These are phyloP conservation scores for Telopea speciosissima DNA, from an alignment of 177 flowering plant species.

Conservation along the genomic window DNA sequence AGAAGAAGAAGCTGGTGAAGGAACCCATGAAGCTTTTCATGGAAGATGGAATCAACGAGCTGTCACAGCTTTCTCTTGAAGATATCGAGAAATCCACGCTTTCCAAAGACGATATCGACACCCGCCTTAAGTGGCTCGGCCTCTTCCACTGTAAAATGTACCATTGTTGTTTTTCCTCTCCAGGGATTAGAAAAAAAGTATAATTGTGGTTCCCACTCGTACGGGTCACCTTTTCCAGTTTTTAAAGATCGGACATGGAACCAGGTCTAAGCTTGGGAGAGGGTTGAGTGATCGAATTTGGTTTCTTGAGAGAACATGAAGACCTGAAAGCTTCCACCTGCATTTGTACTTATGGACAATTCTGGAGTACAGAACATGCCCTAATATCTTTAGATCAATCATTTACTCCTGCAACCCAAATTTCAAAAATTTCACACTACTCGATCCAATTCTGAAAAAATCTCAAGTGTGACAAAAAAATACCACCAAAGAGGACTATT, in stretches of 20 bases:
- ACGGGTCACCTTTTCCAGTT: neutral
- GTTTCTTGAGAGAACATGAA: slow-evolving; percentile 26
- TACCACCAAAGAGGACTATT: too few relatives aligned
- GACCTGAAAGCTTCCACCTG: slow-evolving; percentile 40
- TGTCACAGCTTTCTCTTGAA: slow-evolving; percentile 52
- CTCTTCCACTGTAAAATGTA: slow-evolving; percentile 90
- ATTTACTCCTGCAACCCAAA: too few relatives aligned
- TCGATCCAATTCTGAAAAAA: too few relatives aligned
- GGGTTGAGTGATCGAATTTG: slow-evolving; percentile 4
- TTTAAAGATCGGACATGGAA: slow-evolving; percentile 26
- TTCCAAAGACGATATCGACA: slow-evolving; percentile 77
- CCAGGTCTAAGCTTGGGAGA: slow-evolving; percentile 16
- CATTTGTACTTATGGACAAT: too few relatives aligned
- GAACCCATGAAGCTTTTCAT: slow-evolving; percentile 83
- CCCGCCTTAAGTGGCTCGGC: slow-evolving; percentile 95
- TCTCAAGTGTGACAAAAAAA: too few relatives aligned
- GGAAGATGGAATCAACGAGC: slow-evolving; percentile 67
- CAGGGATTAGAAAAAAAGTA: neutral
- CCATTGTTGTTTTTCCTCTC: slow-evolving; percentile 55
- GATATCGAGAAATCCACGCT: slow-evolving; percentile 62
- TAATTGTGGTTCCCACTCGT: neutral
- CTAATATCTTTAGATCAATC: too few relatives aligned
- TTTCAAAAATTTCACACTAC: too few relatives aligned
- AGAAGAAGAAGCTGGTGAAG: slow-evolving; percentile 79
- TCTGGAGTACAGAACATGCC: too few relatives aligned